Evolutionary conservation across 768 basidiomycete genomes (phyloP), one percentile per base, ranked within the genome.

Genomic region (Suillus variegatus): DNA sequence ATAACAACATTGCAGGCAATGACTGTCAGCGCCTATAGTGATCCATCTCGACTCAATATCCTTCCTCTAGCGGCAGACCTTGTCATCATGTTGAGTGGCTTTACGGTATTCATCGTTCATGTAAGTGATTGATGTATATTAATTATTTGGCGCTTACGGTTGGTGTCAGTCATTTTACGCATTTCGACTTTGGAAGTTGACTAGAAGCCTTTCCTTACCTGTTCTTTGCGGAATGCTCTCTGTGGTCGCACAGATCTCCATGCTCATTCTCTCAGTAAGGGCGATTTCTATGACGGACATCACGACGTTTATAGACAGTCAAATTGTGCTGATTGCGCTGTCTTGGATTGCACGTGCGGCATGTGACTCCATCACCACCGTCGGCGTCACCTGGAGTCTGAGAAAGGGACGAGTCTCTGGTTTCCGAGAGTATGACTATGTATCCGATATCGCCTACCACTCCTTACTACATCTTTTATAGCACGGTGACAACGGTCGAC

Each of bases 351-450:
- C 47, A 13, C 36, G 47, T 14, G 64, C 22, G 20, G 10, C 18
- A 1, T 65, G 64, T n/a, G 64, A 65, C 46, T 28, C 47, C 8
- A 62, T 10, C 22, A 65, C 60, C n/a, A 65, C 64, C 3, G 43
- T 28, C 6, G 44, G 60, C 7, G 13, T 65, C 22, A 38, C 47
- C 25, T 65, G 51, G 35, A 14, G 25, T 41, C 40, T 65, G 14
- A 28, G n/a, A 36, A 36, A 65, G 13, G 41, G 13, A 38, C 64
- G 60, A 22, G 36, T 14, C 36, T 38, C 56, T 57, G 22, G 16
- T 36, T 22, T 57, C 3, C 40, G 28, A 32, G 32, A 38, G 56
- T 57, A 57, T 40, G 56, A 25, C 14, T 22, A 55, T 55, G 20
- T 32, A 35, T 35, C 32, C n/a, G 47, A 35, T n/a, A 9, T 55